Evolutionary conservation across 2,329 filamentous ascomycete species (phyloP), one percentile per base, ranked within the genome.

Genomic region (Sordariomycetes sp.): DNA sequence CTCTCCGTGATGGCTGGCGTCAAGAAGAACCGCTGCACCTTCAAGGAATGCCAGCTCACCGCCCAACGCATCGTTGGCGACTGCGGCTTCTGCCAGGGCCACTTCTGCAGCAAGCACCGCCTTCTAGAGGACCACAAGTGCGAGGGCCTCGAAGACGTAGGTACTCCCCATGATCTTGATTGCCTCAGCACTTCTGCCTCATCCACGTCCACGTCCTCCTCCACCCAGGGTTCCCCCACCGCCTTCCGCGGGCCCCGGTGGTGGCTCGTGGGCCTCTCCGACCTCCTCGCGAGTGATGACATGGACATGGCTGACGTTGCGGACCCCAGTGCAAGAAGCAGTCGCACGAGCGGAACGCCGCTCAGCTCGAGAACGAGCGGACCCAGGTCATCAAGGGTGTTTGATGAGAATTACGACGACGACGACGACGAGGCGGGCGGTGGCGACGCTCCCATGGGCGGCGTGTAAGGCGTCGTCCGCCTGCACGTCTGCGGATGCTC

Each of bases 31-130:
- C 86, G 89, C 66, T 97, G 94, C 79, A 87, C 81, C 63, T 91
- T 89, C 77, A 92, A 93, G 74, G 86, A 91, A 65, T 97, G 94
- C 84, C 90, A 85, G 70, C 86, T 90, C 66, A 82, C 83, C 34
- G 92, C 91, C 18, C 92, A 97, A 73, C 87, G 90, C 64, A 97
- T 99, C 68, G 89, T 97, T 60, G 94, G 94, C 58, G 93, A 97
- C 77, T 99, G 94, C 75, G 87, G 86, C 61, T 97, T 97, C 79
- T 99, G 94, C 78, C 80, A 87, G 59, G 91, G 92, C 53, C 89
- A 95, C 71, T 97, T 90, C 79, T 99, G 94, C 75, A 90, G 90
- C 66, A 96, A 91, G 77, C 94, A 99, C 75, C 83, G 94, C 59
- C 82, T 97, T 75, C 75, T 97, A 63, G 94, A 99, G 74, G 89